Evolutionary conservation across 768 basidiomycete genomes (phyloP).

Genomic region (Hirschioporus abietinus): DNA sequence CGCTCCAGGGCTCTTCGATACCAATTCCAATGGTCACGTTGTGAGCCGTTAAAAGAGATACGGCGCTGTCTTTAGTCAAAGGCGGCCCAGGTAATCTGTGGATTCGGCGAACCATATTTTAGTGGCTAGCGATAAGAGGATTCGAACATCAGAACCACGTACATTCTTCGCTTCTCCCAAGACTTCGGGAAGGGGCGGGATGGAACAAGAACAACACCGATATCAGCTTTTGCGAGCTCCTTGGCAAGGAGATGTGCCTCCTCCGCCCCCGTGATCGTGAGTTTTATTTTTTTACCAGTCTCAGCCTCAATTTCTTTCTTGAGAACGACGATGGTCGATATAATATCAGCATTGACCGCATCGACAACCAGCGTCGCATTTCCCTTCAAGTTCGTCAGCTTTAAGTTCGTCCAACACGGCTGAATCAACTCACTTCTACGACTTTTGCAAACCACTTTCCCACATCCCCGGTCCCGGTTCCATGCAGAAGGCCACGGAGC

Average conservation of each 20-base stretch:
- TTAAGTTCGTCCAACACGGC: background rate
- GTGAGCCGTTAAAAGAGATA: constrained; percentile 5
- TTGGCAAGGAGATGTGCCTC: constrained; percentile 66
- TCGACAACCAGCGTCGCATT: constrained; percentile 57
- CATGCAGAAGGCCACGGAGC: constrained; percentile 26
- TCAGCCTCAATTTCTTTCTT: constrained; percentile 46
- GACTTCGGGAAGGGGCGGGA: constrained; percentile 54
- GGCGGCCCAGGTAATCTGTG: constrained; percentile 13
- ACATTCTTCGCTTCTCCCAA: constrained; percentile 69
- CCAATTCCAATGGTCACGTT: constrained; percentile 13
- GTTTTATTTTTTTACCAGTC: constrained; percentile 37
- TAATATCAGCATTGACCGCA: constrained; percentile 70
- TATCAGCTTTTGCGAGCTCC: constrained; percentile 51
- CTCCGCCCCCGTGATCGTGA: constrained; percentile 55
- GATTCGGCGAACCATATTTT: background rate
- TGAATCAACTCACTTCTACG: constrained; percentile 20
- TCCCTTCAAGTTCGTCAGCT: constrained; percentile 36
- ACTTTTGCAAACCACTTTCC: constrained; percentile 35
- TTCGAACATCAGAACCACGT: constrained; percentile 18
- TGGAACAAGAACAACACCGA: constrained; percentile 68
- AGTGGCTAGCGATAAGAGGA: constrained; percentile 1
- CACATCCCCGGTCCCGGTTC: constrained; percentile 23
- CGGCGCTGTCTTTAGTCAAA: constrained; percentile 9
- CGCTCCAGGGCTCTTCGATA: constrained; percentile 18
- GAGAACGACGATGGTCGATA: constrained; percentile 60